Conservation (phyloP, 2,329 filamentous ascomycete genomes). For the Macrophomina pseudophaseolina region DNA sequence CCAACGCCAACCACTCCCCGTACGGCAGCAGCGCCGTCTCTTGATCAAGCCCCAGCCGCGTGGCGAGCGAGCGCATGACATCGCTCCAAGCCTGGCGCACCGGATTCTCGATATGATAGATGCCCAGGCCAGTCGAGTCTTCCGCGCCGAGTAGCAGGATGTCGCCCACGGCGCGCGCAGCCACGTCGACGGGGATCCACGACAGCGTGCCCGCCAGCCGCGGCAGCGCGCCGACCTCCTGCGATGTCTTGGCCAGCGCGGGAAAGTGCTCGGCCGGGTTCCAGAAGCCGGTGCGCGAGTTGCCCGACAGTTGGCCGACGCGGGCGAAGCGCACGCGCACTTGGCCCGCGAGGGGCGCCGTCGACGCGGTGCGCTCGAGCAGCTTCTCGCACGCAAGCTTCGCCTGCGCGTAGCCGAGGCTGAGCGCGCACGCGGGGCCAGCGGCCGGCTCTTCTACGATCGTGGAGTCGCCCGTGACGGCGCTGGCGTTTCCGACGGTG, state of each 20-base stretch:
- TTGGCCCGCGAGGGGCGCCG: no score
- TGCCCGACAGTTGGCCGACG: conserved; percentile 25
- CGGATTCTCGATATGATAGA: conserved; percentile 28
- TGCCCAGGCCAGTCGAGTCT: not conserved
- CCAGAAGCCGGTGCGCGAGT: conserved; percentile 12
- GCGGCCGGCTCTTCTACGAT: no score
- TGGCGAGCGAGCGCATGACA: not conserved
- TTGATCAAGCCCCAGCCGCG: not conserved
- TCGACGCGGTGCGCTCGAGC: not conserved
- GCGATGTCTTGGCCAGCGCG: conserved; percentile 23
- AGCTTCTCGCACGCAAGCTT: conserved; percentile 26
- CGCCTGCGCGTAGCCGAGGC: conserved; percentile 23
- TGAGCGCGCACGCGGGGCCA: no score
- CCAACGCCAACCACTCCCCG: not conserved
- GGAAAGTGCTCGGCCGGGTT: conserved; percentile 24
- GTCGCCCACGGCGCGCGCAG: conserved; percentile 2
- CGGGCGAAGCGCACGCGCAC: not conserved
- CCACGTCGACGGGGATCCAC: conserved; percentile 26
- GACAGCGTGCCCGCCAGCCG: conserved; percentile 22
- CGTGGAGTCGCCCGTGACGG: not conserved
- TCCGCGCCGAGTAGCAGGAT: not conserved
- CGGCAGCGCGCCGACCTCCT: conserved; percentile 10
- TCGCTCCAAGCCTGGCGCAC: conserved; percentile 26
- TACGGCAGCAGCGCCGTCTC: not conserved
- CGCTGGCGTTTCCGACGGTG: not conserved